Conservation (phyloP, 2,329 filamentous ascomycete species). For the Neofusicoccum laricinum region DNA sequence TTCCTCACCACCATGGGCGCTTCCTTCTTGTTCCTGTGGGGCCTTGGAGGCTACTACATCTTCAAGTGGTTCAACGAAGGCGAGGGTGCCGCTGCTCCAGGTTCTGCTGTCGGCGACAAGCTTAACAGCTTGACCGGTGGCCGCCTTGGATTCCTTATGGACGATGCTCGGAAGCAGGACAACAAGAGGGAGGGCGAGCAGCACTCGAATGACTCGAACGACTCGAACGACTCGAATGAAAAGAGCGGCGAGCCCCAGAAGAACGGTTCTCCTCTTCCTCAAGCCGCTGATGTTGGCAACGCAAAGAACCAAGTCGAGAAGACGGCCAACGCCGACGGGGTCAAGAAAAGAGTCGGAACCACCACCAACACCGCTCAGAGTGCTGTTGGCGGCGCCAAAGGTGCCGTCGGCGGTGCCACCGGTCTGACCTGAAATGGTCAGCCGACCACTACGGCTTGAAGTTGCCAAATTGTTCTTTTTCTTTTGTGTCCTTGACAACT, state of each 20-base stretch:
- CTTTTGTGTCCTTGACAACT: background rate
- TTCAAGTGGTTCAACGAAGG: constrained; percentile 41
- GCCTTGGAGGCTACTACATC: constrained; percentile 56
- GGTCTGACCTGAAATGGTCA: constrained; percentile 18
- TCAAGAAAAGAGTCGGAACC: constrained; percentile 10
- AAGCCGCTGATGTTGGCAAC: constrained; percentile 21
- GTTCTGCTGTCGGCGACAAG: constrained; percentile 39
- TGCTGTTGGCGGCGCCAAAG: constrained; percentile 24
- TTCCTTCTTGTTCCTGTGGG: constrained; percentile 66
- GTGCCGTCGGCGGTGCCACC: constrained; percentile 25
- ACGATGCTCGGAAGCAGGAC: constrained; percentile 19
- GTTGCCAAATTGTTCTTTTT: background rate
- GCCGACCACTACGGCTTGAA: background rate
- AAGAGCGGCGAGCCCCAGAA: background rate
- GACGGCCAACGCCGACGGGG: background rate
- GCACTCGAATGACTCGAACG: constrained; percentile 8
- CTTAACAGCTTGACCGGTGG: constrained; percentile 41
- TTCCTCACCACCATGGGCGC: constrained; percentile 63
- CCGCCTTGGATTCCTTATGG: constrained; percentile 34
- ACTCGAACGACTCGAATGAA: background rate
- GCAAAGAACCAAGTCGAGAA: constrained; percentile 18
- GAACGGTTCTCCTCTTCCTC: background rate
- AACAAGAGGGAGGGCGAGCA: background rate
- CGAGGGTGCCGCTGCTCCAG: constrained; percentile 25
- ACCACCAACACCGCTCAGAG: constrained; percentile 11